Base-by-base conservation (phyloP, 768 basidiomycete species). In the Roridomyces roridus region DNA sequence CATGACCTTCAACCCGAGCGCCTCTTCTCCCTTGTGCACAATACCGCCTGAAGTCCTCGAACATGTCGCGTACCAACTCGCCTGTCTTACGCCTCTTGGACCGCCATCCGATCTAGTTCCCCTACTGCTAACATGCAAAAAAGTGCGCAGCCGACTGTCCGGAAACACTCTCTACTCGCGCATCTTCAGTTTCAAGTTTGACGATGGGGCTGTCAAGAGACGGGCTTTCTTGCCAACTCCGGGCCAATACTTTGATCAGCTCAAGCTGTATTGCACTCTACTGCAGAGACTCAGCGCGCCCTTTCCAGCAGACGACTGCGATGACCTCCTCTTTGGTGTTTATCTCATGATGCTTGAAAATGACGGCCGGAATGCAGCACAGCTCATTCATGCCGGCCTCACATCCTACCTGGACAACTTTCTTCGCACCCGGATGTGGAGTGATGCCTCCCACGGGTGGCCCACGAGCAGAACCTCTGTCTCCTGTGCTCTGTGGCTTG, bases 321-420 rank as follows among this genome's bases (percentile, higher is more conserved):
- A 68, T 12, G 62, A 70, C 0, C 64, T 72, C 1, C 74, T 91
- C 20, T 81, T 80, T 71, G 71, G 70, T 0, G 76, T 77, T 6
- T 83, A 80, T 47, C 63, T 87, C 39, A 81, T 91, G 77, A 67
- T 87, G 68, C 70, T 82, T 4, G 88, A 90, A 59, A 84, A 87
- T 70, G 88, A 90, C 69, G 87, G 86, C 29, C 80, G 79, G 66
- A 91, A 91, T 67, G 75, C 76, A 31, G 71, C 63, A 4, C 85
- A 85, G 69, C 81, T 90, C 44, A 74, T 80, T 52, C 73, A 70
- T 21, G 87, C 83, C 0, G 78, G 80, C 4, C 73, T 86, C 4
- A 75, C 77, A 34, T 58, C 57, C 5, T 85, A 81, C 39, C 74
- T 84, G 9, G 76, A 81, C 43, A 18, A 51, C 2, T 84, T 78